phyloP scores from a whole-genome alignment of 2,329 filamentous ascomycete genomes.

The Botrytis tulipae region DNA sequence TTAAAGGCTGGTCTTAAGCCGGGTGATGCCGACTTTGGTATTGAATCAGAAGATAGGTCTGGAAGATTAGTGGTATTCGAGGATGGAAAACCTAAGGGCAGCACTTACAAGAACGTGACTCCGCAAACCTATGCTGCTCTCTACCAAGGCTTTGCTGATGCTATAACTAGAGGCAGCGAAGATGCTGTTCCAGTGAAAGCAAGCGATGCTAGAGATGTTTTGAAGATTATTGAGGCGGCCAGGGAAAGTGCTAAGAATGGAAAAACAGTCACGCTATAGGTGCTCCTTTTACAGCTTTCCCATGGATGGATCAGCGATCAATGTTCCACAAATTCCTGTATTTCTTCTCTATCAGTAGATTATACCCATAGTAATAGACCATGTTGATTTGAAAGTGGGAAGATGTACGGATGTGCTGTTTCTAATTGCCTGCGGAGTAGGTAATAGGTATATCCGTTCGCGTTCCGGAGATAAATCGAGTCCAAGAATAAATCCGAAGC shows the following conservation, averaged over 20 bases:
- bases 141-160: slow-evolving; percentile 56
- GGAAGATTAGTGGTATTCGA: slow-evolving; percentile 58
- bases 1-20: slow-evolving; percentile 62
- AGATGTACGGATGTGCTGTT: background rate
- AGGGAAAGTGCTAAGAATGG: slow-evolving; percentile 52
- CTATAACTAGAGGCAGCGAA: slow-evolving; percentile 48
- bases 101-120: slow-evolving; percentile 56
- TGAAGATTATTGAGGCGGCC: slow-evolving; percentile 56
- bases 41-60: slow-evolving; percentile 57
- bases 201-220: slow-evolving; percentile 51
- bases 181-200: slow-evolving; percentile 53
- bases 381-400: background rate
- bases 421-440: background rate
- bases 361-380: background rate
- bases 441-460: background rate
- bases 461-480: background rate
- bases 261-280: slow-evolving; percentile 32
- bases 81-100: slow-evolving; percentile 46
- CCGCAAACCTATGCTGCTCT: slow-evolving; percentile 68
- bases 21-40: slow-evolving; percentile 61
- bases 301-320: background rate
- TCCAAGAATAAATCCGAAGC: background rate
- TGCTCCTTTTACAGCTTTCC: too few species aligned
- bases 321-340: background rate
- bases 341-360: background rate